Base-by-base conservation (phyloP, 768 basidiomycete genomes). In the Leccinum incarnatum region DNA sequence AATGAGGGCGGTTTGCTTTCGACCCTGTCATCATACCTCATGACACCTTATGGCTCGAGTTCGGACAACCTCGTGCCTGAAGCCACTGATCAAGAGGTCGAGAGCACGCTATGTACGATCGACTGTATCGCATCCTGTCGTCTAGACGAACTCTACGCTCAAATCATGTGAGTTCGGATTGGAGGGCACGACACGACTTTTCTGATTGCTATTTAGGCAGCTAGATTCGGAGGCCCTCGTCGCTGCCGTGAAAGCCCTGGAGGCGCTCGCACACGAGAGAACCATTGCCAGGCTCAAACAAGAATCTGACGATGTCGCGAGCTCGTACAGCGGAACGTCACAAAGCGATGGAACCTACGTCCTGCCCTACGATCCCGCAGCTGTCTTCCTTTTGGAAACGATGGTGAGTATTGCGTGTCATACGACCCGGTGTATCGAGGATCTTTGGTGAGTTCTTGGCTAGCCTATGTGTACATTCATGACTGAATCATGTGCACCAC, bases 61-160 rank as follows among this genome's bases (percentile, higher is more conserved):
- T 78, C 83, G 5, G 94, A 96, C n/a, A 78, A 83, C 23, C 73
- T 87, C n/a, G 82, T 92, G 2, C 87, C 90, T 2, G 90, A 93
- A 66, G 90, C 92, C n/a, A 95, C 90, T 0, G 92, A 95, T 25
- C 81, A 85, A 40, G 95, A 98, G 65, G 79, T 98, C 19, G 97
- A 98, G 75, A 95, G 87, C 59, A 98, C 97, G 0, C 78, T 99
- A 3, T 95, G 91, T 61, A 89, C 96, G 5, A 90, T 98, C 50
- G 97, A 99, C 69, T 98, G 95, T 70, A 88, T 99, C 58, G 87
- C 87, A 2, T 91, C 93, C 17, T 99, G 97, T 72, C 86, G 91
- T 36, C 76, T 99, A 36, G 97, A 99, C 63, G 94, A 97, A 69
- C 79, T 99, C 2, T 98, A 98, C 74, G 85, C 82, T 45, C 93